Percentiles rank a stretch among this genome's conserved stretches.
phyloP scores from a whole-genome alignment of 495 filamentous ascomycete species.

The Jackrogersella multiformis region DNA sequence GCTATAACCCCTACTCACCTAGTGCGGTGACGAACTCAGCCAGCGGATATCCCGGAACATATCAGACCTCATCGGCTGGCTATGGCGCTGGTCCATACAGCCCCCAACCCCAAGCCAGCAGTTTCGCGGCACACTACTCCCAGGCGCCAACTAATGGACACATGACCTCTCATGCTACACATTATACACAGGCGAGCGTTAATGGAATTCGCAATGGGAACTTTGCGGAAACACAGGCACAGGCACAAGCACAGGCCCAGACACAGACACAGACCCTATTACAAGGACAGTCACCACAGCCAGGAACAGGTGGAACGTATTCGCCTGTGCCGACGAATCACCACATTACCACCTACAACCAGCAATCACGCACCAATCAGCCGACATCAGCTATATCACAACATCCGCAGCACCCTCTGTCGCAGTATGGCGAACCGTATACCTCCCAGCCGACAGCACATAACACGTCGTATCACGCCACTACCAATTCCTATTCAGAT shows the following conservation, averaged over 20 bases:
- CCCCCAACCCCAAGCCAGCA: constrained; percentile 41
- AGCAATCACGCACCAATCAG: constrained; percentile 45
- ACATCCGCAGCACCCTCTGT: constrained; percentile 44
- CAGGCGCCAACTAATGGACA: constrained; percentile 43
- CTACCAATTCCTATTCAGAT: constrained; percentile 41
- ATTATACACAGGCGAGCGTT: constrained; percentile 34
- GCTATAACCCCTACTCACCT: constrained; percentile 43
- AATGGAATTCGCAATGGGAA: constrained; percentile 39
- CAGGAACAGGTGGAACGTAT: constrained; percentile 37
- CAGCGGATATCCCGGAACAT: constrained; percentile 43
- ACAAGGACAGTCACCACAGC: constrained; percentile 38
- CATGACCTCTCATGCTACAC: constrained; percentile 37
- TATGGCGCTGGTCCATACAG: constrained; percentile 43
- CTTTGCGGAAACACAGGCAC: constrained; percentile 40
- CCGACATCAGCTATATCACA: constrained; percentile 48
- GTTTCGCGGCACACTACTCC: constrained; percentile 42
- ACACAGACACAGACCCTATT: constrained; percentile 31
- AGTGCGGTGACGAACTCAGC: constrained; percentile 41
- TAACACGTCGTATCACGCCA: constrained; percentile 35
- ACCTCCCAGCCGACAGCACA: constrained; percentile 40
- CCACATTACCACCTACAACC: constrained; percentile 29
- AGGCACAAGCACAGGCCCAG: constrained; percentile 32
- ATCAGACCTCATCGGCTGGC: constrained; percentile 35
- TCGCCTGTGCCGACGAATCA: constrained; percentile 39
- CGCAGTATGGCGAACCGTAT: constrained; percentile 44